A percentile compares a stretch with the other conserved stretches of the same genome.
phyloP scores from a whole-genome alignment of 1,284 basidiomycete species.

The Amylostereum areolatum region DNA sequence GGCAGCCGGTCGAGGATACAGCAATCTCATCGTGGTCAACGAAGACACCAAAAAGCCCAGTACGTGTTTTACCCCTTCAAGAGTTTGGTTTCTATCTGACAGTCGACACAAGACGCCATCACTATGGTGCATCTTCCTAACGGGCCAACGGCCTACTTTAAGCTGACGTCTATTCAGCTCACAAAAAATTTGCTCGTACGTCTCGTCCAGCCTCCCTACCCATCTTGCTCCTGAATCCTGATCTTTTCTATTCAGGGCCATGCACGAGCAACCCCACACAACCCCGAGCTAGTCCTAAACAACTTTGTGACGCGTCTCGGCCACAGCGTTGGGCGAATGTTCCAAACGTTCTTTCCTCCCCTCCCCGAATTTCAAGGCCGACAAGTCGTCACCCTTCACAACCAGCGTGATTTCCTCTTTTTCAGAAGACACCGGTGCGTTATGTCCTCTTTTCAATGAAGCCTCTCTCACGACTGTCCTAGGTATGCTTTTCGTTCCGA shows the following conservation, averaged over 20 bases:
- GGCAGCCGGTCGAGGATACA: constrained; percentile 87
- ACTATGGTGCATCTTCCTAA: constrained; percentile 88
- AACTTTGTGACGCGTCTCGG: constrained; percentile 94
- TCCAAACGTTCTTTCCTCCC: constrained; percentile 93
- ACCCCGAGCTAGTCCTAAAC: constrained; percentile 95
- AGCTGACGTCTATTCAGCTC: constrained; percentile 83
- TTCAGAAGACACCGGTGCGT: constrained; percentile 86
- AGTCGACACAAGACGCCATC: constrained; percentile 65
- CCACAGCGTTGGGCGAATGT: constrained; percentile 88
- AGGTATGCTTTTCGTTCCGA: constrained; percentile 91
- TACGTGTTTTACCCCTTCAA: constrained; percentile 35
- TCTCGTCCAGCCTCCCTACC: constrained; percentile 11
- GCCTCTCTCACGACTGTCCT: neutral
- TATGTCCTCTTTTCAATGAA: too few relatives aligned
- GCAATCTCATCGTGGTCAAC: constrained; percentile 88
- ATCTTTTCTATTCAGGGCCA: neutral
- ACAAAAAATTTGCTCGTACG: constrained; percentile 82
- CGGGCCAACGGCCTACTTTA: constrained; percentile 96
- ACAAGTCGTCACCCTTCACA: constrained; percentile 96
- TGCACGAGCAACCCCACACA: constrained; percentile 87
- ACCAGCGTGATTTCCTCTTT: constrained; percentile 97
- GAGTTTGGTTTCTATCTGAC: neutral
- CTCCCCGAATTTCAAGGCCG: constrained; percentile 94
- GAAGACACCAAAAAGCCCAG: constrained; percentile 92
- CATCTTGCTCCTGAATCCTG: neutral